Conservation (phyloP, 192 early-diverging fungal genomes). For the Chytriomyces hyalinus region DNA sequence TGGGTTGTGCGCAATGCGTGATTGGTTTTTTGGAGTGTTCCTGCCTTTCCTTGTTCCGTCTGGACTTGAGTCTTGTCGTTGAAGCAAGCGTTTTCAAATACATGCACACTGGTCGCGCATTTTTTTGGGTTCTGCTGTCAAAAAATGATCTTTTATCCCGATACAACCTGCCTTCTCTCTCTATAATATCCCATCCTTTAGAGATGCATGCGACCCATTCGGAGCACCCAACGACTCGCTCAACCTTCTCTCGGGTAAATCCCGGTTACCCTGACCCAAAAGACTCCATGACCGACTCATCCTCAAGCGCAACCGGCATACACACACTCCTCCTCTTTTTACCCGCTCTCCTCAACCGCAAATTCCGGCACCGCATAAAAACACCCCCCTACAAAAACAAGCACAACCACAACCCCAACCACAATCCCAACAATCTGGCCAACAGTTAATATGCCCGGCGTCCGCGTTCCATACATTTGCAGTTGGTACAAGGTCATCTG, state of each 20-base stretch:
- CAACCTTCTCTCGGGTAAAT: too few relatives aligned
- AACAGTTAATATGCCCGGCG: neutral
- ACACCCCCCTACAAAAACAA: neutral
- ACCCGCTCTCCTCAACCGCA: neutral
- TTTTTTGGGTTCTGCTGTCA: too few relatives aligned
- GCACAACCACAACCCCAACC: neutral
- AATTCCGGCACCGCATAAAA: neutral
- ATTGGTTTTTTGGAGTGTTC: neutral
- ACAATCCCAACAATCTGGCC: constrained; percentile 1
- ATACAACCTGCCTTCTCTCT: too few relatives aligned
- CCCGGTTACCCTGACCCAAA: neutral
- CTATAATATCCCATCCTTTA: too few relatives aligned
- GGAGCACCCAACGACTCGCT: too few relatives aligned
- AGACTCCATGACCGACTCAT: neutral
- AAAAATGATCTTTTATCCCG: too few relatives aligned
- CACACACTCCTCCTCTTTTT: too few relatives aligned
- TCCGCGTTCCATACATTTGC: constrained; percentile 9
- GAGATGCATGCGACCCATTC: too few relatives aligned
- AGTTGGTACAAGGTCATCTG: constrained; percentile 18
- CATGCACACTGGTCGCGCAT: too few relatives aligned
- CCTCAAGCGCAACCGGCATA: neutral
- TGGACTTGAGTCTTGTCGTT: too few relatives aligned
- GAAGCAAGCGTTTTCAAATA: too few relatives aligned
- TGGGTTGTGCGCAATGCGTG: constrained; percentile 79
- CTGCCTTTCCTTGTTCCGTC: too few relatives aligned